A percentile compares a stretch with the other conserved stretches of the same genome.
phyloP scores from a whole-genome alignment of 305 asterid genomes.

The Solanum hybrid region DNA sequence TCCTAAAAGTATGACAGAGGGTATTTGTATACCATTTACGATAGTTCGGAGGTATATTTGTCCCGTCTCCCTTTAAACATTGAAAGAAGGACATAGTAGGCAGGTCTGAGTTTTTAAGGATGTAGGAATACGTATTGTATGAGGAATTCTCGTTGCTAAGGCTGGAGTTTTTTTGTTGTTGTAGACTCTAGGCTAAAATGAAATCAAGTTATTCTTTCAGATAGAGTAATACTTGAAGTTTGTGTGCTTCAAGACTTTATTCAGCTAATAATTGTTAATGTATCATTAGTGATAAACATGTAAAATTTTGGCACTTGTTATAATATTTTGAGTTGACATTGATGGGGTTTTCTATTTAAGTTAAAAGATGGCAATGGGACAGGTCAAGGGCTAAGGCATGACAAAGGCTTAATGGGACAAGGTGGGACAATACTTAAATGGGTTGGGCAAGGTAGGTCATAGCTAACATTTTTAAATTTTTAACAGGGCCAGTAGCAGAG shows the following conservation, averaged over 20 bases:
- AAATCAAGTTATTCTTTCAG: neutral
- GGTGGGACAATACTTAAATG: neutral
- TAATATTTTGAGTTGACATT: neutral
- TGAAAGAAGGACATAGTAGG: neutral
- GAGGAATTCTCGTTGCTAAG: neutral
- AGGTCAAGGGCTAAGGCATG: too few relatives aligned
- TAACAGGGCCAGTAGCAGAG: neutral
- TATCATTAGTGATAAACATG: neutral
- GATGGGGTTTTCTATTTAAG: neutral
- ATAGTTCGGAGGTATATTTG: too few relatives aligned
- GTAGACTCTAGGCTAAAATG: slow-evolving; percentile 8
- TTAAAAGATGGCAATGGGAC: too few relatives aligned
- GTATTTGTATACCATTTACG: too few relatives aligned
- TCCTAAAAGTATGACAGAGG: too few relatives aligned
- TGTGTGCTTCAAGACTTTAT: neutral
- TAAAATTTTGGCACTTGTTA: neutral
- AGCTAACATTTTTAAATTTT: neutral
- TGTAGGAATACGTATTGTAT: slow-evolving; percentile 15
- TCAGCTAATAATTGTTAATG: neutral
- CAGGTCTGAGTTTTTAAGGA: neutral
- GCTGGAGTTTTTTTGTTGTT: neutral
- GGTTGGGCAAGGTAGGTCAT: neutral
- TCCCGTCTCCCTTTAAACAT: neutral
- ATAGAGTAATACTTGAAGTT: neutral
- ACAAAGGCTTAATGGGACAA: too few relatives aligned